These are phyloP conservation scores for Penicillium samsonianum DNA, from an alignment of 495 filamentous ascomycete species.

Conservation along the genomic window DNA sequence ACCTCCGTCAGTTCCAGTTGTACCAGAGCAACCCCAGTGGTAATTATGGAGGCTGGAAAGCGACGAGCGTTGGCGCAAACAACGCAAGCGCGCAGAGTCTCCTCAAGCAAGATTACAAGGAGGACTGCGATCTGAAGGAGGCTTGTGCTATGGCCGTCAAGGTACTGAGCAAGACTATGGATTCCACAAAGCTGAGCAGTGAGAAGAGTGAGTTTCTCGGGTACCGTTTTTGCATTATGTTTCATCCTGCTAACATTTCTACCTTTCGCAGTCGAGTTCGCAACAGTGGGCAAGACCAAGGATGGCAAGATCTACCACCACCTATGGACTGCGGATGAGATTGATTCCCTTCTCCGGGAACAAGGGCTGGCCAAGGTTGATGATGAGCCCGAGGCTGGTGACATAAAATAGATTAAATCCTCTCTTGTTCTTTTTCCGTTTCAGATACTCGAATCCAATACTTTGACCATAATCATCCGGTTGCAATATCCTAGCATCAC, in stretches of 20 bases:
- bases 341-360: conserved; percentile 89
- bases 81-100: conserved; percentile 97
- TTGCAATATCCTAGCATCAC: conserved; percentile 16
- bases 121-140: conserved; percentile 93
- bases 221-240: not conserved
- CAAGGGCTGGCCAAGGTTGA: conserved; percentile 91
- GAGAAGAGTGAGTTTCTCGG: conserved; percentile 82
- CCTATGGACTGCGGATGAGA: conserved; percentile 96
- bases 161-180: conserved; percentile 99
- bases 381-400: conserved; percentile 68
- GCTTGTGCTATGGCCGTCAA: conserved; percentile 97
- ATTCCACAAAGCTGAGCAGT: conserved; percentile 95
- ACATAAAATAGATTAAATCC: conserved; percentile 49
- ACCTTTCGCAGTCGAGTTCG: conserved; percentile 81
- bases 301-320: conserved; percentile 96
- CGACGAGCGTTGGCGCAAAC: conserved; percentile 95
- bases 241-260: conserved; percentile 31
- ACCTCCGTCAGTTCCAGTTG: conserved; percentile 93
- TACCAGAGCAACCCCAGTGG: conserved; percentile 99
- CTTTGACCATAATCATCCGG: conserved; percentile 25
- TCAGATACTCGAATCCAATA: conserved; percentile 29
- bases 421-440: conserved; percentile 23
- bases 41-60: conserved; percentile 99
- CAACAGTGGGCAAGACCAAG: conserved; percentile 93
- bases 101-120: conserved; percentile 99